Evolutionary conservation across 768 basidiomycete species (phyloP), one percentile per base, ranked within the genome.

Genomic region (Cystofilobasidium macerans): DNA sequence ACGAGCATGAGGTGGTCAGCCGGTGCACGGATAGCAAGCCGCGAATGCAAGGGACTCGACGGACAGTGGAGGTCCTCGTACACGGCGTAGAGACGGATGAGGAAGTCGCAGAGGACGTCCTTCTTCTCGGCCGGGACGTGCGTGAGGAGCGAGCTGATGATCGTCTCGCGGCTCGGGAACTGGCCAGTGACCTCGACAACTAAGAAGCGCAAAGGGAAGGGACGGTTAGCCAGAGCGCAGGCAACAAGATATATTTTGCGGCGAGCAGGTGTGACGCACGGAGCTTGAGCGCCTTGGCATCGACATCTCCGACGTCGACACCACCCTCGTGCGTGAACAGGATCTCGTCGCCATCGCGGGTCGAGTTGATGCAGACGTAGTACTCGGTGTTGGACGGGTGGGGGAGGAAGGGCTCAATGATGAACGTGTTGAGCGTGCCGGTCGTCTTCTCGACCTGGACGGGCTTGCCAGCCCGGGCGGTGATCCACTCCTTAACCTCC

Each of bases 271-370:
- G 16, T 12, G n/a, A 68, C 75, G 71, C 33, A 77, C 78, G 81
- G 69, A 99, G 85, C 71, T 86, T 86, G 72, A 93, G 84, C 2
- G 94, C 93, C 78, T 99, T 97, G 71, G 91, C 86, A 72, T 99
- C 92, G 74, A 98, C 95, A 77, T 99, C 93, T 69, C 95, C 95
- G 70, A 97, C 86, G 72, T 99, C 95, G 59, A 99, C 91, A 81
- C 95, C 95, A 70, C 95, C 95, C 75, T 97, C 92, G 77, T 95
- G 92, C 36, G 92, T 95, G 83, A 98, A 99, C 75, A 98, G 88
- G 76, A 99, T 97, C 59, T 85, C 82, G 74, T 99, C 95, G 64
- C 89, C 91, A 74, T 94, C 87, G 69, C 95, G 89, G 30, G 83
- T 85, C 20, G 94, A 98, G 78, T 85, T 97, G 78, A 99, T 88